These are phyloP conservation scores for Alternaria consortialis DNA, from an alignment of 2,329 filamentous ascomycete species.

Conservation along the genomic window DNA sequence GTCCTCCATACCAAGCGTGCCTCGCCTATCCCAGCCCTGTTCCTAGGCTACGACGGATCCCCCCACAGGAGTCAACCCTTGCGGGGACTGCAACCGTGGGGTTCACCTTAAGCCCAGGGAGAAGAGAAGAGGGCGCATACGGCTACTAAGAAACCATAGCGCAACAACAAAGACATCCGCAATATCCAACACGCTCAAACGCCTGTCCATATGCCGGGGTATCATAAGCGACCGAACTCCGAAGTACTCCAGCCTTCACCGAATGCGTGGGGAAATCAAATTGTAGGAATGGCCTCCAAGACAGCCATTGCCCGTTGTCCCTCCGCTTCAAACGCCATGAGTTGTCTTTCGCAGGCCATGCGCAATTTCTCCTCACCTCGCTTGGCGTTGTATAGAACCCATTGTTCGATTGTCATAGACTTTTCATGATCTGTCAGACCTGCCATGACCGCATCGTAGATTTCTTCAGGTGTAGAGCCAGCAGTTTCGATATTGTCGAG, in stretches of 20 bases:
- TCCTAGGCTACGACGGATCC: conserved; percentile 28
- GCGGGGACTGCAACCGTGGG: conserved; percentile 28
- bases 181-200: conserved; percentile 15
- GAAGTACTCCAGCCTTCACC: conserved; percentile 15
- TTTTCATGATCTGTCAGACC: conserved; percentile 79
- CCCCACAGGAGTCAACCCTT: conserved; percentile 32
- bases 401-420: conserved; percentile 92
- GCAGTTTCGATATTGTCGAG: conserved; percentile 39
- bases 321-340: conserved; percentile 83
- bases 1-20: neutral
- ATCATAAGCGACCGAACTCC: conserved; percentile 34
- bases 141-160: neutral
- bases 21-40: conserved; percentile 16
- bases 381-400: conserved; percentile 83
- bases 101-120: conserved; percentile 31
- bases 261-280: conserved; percentile 16
- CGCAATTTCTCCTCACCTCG: conserved; percentile 82
- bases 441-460: conserved; percentile 63
- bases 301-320: conserved; percentile 79
- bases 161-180: conserved; percentile 1
- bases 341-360: conserved; percentile 82
- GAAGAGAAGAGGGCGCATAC: conserved; percentile 6
- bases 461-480: conserved; percentile 34
- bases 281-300: conserved; percentile 65
- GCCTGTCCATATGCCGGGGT: conserved; percentile 24